Conservation (phyloP, 2,329 filamentous ascomycete species). For the Aspergillus niger region DNA sequence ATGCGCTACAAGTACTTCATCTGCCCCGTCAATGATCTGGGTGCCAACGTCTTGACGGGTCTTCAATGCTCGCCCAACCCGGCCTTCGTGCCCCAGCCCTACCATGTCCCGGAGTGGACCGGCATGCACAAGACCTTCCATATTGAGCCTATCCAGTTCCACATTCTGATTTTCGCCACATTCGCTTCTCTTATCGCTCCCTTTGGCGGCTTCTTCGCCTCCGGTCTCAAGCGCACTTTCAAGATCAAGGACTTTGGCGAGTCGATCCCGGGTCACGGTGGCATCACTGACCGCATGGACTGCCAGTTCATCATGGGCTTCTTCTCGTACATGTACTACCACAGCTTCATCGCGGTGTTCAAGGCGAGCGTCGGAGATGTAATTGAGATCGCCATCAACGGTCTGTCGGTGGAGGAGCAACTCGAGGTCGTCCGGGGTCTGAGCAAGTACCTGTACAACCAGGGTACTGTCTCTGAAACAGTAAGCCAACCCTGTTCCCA, state of each 20-base stretch:
- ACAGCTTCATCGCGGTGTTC: conserved; percentile 91
- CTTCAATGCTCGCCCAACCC: conserved; percentile 89
- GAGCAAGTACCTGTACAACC: conserved; percentile 65
- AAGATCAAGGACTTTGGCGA: conserved; percentile 99
- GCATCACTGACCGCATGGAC: conserved; percentile 98
- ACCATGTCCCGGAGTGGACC: conserved; percentile 71
- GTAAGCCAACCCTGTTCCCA: conserved; percentile 38
- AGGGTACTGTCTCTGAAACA: conserved; percentile 58
- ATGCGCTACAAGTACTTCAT: conserved; percentile 96
- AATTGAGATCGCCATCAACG: conserved; percentile 87
- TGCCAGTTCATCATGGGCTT: conserved; percentile 99
- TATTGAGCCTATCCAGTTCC: conserved; percentile 87
- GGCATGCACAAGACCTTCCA: conserved; percentile 72
- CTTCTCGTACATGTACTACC: conserved; percentile 98
- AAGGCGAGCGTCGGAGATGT: conserved; percentile 82
- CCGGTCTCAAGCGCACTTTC: conserved; percentile 95
- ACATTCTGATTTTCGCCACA: conserved; percentile 84
- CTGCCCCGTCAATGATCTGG: conserved; percentile 94
- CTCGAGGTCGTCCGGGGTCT: conserved; percentile 71
- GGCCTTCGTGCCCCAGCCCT: conserved; percentile 78
- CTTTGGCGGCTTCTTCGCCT: conserved; percentile 98
- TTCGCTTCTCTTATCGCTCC: conserved; percentile 97
- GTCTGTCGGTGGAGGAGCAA: conserved; percentile 85
- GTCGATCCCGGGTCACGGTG: conserved; percentile 94
- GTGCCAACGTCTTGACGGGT: conserved; percentile 88